phyloP scores from a whole-genome alignment of 1,139 yeast species.

The Candida buenavistaensis region DNA sequence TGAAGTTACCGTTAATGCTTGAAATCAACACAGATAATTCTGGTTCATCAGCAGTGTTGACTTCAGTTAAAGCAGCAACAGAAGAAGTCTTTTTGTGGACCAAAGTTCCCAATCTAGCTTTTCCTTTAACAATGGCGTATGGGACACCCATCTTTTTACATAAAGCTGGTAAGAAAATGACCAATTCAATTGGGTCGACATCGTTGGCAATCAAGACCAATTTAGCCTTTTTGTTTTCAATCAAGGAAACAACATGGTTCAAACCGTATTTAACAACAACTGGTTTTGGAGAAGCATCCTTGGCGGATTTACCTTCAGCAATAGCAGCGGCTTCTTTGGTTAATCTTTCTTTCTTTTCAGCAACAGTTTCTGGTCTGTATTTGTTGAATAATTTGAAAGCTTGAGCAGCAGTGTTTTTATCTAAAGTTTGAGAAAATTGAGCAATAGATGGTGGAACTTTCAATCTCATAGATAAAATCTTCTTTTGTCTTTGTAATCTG shows the following conservation, averaged over 20 bases:
- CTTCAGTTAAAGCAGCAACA: constrained; percentile 96
- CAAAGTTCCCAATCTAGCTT: constrained; percentile 97
- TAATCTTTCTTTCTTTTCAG: constrained; percentile 98
- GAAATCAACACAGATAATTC: constrained; percentile 90
- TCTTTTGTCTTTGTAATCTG: constrained; percentile 89
- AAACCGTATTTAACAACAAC: constrained; percentile 95
- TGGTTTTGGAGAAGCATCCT: constrained; percentile 95
- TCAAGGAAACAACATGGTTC: constrained; percentile 94
- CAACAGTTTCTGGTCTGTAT: constrained; percentile 96
- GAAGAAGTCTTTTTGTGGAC: constrained; percentile 97
- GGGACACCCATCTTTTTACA: constrained; percentile 99
- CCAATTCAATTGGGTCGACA: constrained; percentile 98
- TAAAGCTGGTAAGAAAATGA: constrained; percentile 94
- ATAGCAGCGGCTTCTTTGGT: constrained; percentile 98
- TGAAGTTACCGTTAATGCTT: constrained; percentile 89
- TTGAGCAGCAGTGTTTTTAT: constrained; percentile 97
- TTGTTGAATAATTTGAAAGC: constrained; percentile 95
- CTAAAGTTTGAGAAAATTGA: constrained; percentile 92
- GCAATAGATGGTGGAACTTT: constrained; percentile 99
- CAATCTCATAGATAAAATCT: constrained; percentile 89
- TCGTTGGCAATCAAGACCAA: constrained; percentile 96
- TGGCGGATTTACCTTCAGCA: constrained; percentile 95
- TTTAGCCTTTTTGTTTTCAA: constrained; percentile 98
- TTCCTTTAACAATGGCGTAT: constrained; percentile 97
- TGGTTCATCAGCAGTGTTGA: constrained; percentile 89